Evolutionary conservation across 139 green algal genomes (phyloP).

Genomic region (Marvania coccoides): DNA sequence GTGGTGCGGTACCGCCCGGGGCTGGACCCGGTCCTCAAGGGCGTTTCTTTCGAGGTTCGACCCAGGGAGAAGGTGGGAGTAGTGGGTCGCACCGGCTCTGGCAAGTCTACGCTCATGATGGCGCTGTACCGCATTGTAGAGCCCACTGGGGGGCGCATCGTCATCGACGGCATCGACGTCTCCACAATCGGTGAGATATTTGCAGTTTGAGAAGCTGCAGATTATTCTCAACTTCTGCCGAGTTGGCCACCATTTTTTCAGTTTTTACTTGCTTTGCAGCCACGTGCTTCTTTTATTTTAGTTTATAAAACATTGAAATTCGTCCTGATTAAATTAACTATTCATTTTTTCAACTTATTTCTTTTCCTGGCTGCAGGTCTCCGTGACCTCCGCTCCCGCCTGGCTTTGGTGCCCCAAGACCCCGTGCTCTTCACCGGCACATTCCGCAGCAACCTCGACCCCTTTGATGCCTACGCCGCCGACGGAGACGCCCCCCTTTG

Average conservation of each 20-base stretch:
- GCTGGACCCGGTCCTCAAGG: slow-evolving; percentile 77
- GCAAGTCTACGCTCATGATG: slow-evolving; percentile 59
- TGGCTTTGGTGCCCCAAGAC: slow-evolving; percentile 76
- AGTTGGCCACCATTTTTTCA: too few relatives aligned
- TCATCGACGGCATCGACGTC: slow-evolving; percentile 85
- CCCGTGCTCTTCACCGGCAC: slow-evolving; percentile 90
- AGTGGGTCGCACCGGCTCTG: slow-evolving; percentile 46
- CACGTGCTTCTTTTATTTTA: too few relatives aligned
- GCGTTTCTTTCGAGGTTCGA: slow-evolving; percentile 58
- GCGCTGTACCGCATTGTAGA: slow-evolving; percentile 59
- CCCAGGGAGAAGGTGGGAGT: slow-evolving; percentile 30
- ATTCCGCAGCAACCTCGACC: slow-evolving; percentile 88
- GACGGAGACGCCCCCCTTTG: slow-evolving; percentile 30
- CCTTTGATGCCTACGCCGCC: slow-evolving; percentile 66
- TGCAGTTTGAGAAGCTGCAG: too few relatives aligned
- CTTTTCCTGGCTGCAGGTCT: too few relatives aligned
- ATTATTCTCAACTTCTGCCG: too few relatives aligned
- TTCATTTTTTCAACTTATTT: too few relatives aligned
- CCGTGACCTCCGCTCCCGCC: slow-evolving; percentile 43
- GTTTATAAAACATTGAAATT: too few relatives aligned
- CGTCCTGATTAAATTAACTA: too few relatives aligned
- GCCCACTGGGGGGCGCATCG: slow-evolving; percentile 61
- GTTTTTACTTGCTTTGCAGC: too few relatives aligned
- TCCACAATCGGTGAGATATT: slow-evolving; percentile 58
- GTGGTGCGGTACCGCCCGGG: slow-evolving; percentile 74